Base-by-base conservation (phyloP, 225 moss, liverwort and hornwort genomes). In the Bryum argenteum region DNA sequence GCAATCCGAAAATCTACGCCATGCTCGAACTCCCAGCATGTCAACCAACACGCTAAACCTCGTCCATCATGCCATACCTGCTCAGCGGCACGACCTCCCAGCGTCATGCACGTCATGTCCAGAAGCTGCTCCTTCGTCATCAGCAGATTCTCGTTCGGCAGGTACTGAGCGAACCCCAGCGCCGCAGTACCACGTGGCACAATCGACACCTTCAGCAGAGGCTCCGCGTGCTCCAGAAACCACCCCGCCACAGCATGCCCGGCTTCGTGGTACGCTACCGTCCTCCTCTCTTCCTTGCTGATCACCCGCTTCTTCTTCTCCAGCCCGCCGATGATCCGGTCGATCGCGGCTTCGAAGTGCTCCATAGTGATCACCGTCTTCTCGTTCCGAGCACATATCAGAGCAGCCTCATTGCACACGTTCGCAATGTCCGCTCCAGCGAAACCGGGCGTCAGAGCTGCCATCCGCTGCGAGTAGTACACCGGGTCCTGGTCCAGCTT, bases 101-200 rank as follows among this genome's bases (percentile, higher is more conserved):
- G 89, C 57, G 92, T 98, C 98, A 98, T 98, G 71, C 98, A 98
- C 18, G 98, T 98, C 98, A 98, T 94, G 63, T 98, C 98, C 63
- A 92, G 71, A 43, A 98, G 85, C 66, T 98, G 98, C 69, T 98
- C 98, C 85, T 98, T 98, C 12, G 98, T 98, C 98, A 98, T 92
- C 4, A 98, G 85, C 71, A 98, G 78, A 78, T 94, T 98, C 71
- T 98, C 98, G 65, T 98, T 98, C 6, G 98, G 98, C 22, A 98
- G 75, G 66, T 98, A 98, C 71, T 98, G 98, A 38, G 98, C 98
- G 79, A 98, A 98, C 24, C 98, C 98, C 66, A 98, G 71, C n/a
- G 98, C 94, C 43, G 98, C 94, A 70, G 94, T 94, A 54, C 98
- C 98, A 69, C 98, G 86, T 13, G 98, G 94, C 33, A 98, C 98